A percentile compares a stretch with the other conserved stretches of the same genome.
These are phyloP conservation scores for Penicillium expansum DNA, from an alignment of 2,329 filamentous ascomycete species.

Conservation along the genomic window DNA sequence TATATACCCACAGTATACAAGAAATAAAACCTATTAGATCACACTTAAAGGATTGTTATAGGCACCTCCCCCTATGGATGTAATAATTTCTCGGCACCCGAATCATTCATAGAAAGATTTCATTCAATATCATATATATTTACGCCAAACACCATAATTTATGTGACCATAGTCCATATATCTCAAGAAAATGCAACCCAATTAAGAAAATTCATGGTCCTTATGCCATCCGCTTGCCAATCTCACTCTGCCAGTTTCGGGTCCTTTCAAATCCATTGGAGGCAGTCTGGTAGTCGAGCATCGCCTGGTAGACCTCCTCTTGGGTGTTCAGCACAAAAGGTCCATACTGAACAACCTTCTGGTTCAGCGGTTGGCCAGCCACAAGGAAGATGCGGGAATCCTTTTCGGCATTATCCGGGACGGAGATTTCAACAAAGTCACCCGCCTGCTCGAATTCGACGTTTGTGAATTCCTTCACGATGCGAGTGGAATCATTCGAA, in stretches of 20 bases:
- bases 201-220: background rate
- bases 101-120: background rate
- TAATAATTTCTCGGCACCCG: no score
- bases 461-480: slow-evolving; percentile 68
- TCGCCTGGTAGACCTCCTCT: slow-evolving; percentile 71
- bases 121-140: background rate
- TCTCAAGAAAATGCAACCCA: background rate
- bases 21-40: background rate
- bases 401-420: slow-evolving; percentile 63
- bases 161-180: background rate
- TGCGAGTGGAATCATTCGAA: slow-evolving; percentile 39
- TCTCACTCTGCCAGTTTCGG: slow-evolving; percentile 77
- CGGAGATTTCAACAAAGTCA: slow-evolving; percentile 69
- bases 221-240: slow-evolving; percentile 69
- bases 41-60: background rate
- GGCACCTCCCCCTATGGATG: background rate
- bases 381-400: slow-evolving; percentile 60
- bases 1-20: no score
- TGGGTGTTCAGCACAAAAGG: slow-evolving; percentile 75
- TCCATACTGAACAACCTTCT: slow-evolving; percentile 78
- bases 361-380: slow-evolving; percentile 75
- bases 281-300: slow-evolving; percentile 70
- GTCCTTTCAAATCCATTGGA: slow-evolving; percentile 79
- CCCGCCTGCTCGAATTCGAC: slow-evolving; percentile 81
- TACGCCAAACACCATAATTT: background rate